Percentiles rank a stretch among this genome's conserved stretches.
Conservation (phyloP, 2,329 filamentous ascomycete genomes). For the Sclerotinia minor region DNA sequence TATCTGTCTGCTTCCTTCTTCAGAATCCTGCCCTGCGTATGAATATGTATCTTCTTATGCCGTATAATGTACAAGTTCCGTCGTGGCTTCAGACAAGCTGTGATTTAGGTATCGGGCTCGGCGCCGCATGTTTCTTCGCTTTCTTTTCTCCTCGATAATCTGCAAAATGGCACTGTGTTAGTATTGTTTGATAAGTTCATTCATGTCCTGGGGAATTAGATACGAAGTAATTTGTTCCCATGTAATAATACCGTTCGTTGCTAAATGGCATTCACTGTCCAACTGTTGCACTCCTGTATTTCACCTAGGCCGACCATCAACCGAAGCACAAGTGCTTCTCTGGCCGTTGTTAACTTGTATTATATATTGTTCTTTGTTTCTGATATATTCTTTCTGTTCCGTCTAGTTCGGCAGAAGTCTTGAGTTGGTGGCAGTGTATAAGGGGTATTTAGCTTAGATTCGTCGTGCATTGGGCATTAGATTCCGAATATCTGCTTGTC, state of each 20-base stretch:
- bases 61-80: accelerated
- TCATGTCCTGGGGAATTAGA: too few species aligned
- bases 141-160: not conserved
- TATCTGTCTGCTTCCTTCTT: not conserved
- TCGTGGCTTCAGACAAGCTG: not conserved
- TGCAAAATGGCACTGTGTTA: not conserved
- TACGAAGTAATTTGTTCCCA: not conserved
- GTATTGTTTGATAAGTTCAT: not conserved
- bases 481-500: not conserved
- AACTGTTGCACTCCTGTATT: not conserved
- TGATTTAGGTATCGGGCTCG: not conserved
- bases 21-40: not conserved
- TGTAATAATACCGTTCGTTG: not conserved
- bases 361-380: not conserved
- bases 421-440: not conserved
- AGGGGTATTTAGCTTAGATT: not conserved
- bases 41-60: not conserved
- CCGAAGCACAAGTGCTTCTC: accelerated
- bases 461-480: not conserved
- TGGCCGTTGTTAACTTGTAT: accelerated
- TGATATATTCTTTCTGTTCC: accelerated
- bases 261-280: not conserved
- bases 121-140: not conserved
- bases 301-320: not conserved
- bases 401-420: not conserved